Base-by-base conservation (phyloP, 1,284 basidiomycete species). In the Cutaneotrichosporon curvatum region DNA sequence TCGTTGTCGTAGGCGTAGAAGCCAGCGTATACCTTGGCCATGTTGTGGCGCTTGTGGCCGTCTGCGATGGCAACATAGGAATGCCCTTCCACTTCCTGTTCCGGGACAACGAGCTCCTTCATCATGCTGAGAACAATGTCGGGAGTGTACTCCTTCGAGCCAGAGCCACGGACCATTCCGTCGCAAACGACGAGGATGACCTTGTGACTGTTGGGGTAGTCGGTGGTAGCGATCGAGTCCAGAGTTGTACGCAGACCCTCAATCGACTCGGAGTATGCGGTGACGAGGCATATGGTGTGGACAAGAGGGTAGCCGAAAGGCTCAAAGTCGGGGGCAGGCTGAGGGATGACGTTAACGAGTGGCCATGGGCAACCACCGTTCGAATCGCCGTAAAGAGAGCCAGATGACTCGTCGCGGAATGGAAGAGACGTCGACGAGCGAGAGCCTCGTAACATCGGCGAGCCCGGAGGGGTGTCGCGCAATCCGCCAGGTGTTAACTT, bases 21-120 rank as follows among this genome's bases (percentile, higher is more conserved):
- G 4, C 95, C 95, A 28, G 94, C 91, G 62, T 86, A 97, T 37
- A 98, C 91, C 75, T 94, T 94, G 50, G 94, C 94, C 91, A 95
- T 95, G 73, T 98, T 99, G 78, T 97, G 94, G 19, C 89, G 81
- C 76, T 97, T 98, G 77, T 96, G 89, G 25, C 95, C 95, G 68
- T 98, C 92, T 20, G 95, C 95, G 61, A 98, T 97, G 51, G 95
- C 91, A 38, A 97, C 90, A 67, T 98, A 99, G 41, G 91, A 95
- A 63, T 95, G 86, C 8, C 91, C 77, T 67, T 96, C 89, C 40
- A 97, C 90, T 51, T 97, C 88, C 28, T 84, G 76, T 0, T 83
- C 79, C 0, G 82, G 75, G n/a, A 89, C 78, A 50, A 96, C 75
- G 47, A 96, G 81, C 37, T 98, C 92, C 74, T 86, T 91, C 95